Percentiles rank a stretch among this genome's conserved stretches.
phyloP scores from a whole-genome alignment of 768 basidiomycete species.

The Tricholoma sp. region DNA sequence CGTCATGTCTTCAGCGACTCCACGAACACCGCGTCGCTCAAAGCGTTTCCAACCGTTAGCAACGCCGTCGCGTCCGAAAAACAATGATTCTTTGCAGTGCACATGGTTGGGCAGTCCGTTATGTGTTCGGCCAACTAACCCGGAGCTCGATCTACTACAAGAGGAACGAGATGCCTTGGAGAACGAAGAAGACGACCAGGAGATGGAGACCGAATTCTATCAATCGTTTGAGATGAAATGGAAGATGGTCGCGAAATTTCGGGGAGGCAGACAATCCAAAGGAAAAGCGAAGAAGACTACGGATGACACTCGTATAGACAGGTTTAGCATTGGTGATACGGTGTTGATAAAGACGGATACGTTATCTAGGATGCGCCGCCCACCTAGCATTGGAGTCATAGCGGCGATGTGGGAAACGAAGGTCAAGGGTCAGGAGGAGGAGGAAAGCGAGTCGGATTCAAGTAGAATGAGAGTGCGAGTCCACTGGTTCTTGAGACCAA shows the following conservation, averaged over 20 bases:
- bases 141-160: conserved; percentile 17
- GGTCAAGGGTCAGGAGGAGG: conserved; percentile 18
- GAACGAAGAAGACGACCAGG: conserved; percentile 7
- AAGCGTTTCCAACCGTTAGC: conserved; percentile 26
- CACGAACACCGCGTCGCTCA: conserved; percentile 27
- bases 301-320: conserved; percentile 9
- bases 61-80: conserved; percentile 16
- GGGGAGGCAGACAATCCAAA: conserved; percentile 12
- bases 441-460: conserved; percentile 23
- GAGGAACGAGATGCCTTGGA: conserved; percentile 12
- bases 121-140: conserved; percentile 18
- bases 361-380: conserved; percentile 31
- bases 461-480: conserved; percentile 51
- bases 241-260: conserved; percentile 19
- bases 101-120: conserved; percentile 23
- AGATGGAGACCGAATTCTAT: conserved; percentile 31
- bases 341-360: conserved; percentile 54
- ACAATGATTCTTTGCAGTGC: conserved; percentile 12
- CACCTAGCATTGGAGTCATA: conserved; percentile 66
- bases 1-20: conserved; percentile 7
- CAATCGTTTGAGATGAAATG: conserved; percentile 26
- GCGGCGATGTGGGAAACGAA: conserved; percentile 61
- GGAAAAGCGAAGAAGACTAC: conserved; percentile 14
- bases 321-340: conserved; percentile 60
- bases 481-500: conserved; percentile 74